Evolutionary conservation across 2,329 filamentous ascomycete species (phyloP), one percentile per base, ranked within the genome.

Genomic region (Annulohypoxylon truncatum): DNA sequence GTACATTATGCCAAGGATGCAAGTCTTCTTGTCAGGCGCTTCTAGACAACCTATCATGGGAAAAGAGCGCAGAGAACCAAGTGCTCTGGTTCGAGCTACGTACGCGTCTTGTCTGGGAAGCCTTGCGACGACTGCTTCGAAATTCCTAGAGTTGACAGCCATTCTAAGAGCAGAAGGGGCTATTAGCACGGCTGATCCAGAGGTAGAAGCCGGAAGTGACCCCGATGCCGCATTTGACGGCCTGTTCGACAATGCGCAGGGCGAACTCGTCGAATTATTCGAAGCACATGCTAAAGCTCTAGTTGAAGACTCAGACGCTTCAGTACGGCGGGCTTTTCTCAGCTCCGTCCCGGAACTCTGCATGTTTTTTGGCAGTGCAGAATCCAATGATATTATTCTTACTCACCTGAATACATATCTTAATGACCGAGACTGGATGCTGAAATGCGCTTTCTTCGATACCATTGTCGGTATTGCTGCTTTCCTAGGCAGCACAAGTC

Each of bases 361-460:
- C 76, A 89, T 97, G 71, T 98, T 99, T 79, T 98, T 99, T 71
- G 94, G 93, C 2, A 94, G 92, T 66, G 87, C 90, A n/a, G 91
- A 94, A 74, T 92, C 95, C 0, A 97, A 96, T 77, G 96, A 99
- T 75, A 93, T 99, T n/a, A 90, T 99, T 13, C 82, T 99, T 20
- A 97, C 94, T 29, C 96, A 99, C 80, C 83, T 99, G 26, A 98
- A 98, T 75, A 99, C 96, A 0, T 99, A 99, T 74, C 82, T 99
- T 7, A 99, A 99, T 71, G 96, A 98, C 73, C 89, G 91, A 42
- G 94, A 99, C 77, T 99, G 96, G 96, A 93, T 93, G 77, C 82
- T 99, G 29, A 97, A 97, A 78, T 97, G 94, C 73, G 94, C 95
- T 2, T 98, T 98, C 76, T 97, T 99, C 74, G 94, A 97, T 75